Base-by-base conservation (phyloP, 306 rosid genomes). In the Hylodesmum podocarpum region DNA sequence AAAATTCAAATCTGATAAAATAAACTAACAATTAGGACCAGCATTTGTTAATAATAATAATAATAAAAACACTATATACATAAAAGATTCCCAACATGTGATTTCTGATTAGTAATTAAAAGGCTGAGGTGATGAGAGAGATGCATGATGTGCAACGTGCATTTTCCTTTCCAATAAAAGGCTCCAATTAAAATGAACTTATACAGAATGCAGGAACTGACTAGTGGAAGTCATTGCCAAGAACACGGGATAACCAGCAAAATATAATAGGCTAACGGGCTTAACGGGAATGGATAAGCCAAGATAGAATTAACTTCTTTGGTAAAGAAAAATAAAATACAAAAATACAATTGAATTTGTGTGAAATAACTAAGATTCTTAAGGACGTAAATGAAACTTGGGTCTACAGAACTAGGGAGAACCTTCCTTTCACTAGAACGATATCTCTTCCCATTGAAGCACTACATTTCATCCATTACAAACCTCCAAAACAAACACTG, bases 371-470 rank as follows among this genome's bases (percentile, higher is more conserved):
- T 13, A 18, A 37, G 55, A 33, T 50, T 69, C 70, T 31, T 19
- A 14, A 34, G 33, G 44, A 25, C 72, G 31, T 55, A n/a, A 49
- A 44, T 8, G 46, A 51, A 79, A 53, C 10, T 44, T 51, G 44
- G 29, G 29, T 31, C 67, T 15, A 43, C 49, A 71, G 58, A 49
- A 64, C 50, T 37, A 25, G 31, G 34, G 58, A 53, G 58, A 53
- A 29, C 61, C 34, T 72, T 67, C 74, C 61, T 44, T 58, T 22
- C 73, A 53, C 50, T 50, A 2, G 36, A 50, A 41, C 21, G 61
- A 19, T 40, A 50, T 64, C 61, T 63, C 73, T 51, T 51, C 75
- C 55, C 50, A 44, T 21, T 11, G 65, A 78, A 34, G 33, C 63
- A 59, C 51, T 73, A 21, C 31, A 24, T 43, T 59, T 40, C 24